Evolutionary conservation across 768 basidiomycete genomes (phyloP), one percentile per base, ranked within the genome.

Genomic region (Amanita thiersii): DNA sequence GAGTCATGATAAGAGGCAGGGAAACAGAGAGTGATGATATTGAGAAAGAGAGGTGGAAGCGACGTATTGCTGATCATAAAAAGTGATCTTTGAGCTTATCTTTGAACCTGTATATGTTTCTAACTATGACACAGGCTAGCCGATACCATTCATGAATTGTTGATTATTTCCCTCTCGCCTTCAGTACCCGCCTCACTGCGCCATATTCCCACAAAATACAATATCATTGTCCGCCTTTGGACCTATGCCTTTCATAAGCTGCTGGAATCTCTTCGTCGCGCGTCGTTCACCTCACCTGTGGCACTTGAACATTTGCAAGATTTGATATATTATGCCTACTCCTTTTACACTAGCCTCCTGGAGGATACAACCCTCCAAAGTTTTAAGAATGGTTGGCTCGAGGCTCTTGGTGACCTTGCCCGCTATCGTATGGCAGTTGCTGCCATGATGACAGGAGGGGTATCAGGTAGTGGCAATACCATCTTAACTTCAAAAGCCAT

Each of bases 361-460:
- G 94, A 97, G 54, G 86, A 96, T 56, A 77, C 73, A 6, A 70
- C 68, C 1, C 72, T 98, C 33, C 62, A 58, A 1, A 58, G 64
- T 5, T 96, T 90, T 67, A 79, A 81, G 45, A 66, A 75, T 2
- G 81, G 82, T 12, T 99, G 96, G 96, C 76, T 98, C 39, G 96
- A 99, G 58, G 90, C 93, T 3, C 79, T 99, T 11, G 96, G 96
- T 17, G 96, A 99, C 61, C 73, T 99, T 21, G 91, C 96, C 0
- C 73, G 93, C 25, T 98, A 97, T 59, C 77, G 86, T 38, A 94
- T 96, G 87, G 83, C 85, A 1, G 87, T 97, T n/a, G 86, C 89
- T n/a, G 82, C 80, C 23, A 79, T 91, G 72, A 71, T 86, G 20
- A 70, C 74, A 19, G 70, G 72, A 19, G 69, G 64, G 24, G 55